Conservation (phyloP, 768 basidiomycete species). For the Coprinellus micaceus region DNA sequence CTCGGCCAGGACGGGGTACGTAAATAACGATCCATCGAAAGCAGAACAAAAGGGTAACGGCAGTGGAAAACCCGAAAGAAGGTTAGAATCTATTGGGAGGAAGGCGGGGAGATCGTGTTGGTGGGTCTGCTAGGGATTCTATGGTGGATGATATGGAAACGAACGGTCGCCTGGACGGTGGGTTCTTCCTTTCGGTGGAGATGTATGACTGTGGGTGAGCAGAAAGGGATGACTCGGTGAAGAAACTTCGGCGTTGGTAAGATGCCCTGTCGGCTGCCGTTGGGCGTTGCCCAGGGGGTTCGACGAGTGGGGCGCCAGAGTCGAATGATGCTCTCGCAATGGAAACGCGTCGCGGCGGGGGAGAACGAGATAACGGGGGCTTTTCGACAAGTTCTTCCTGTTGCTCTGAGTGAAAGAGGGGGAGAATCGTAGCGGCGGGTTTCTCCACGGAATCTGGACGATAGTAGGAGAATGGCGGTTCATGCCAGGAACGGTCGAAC, state of each 20-base stretch:
- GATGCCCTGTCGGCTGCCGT: too few relatives aligned
- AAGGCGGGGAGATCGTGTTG: background rate
- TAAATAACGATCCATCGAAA: background rate
- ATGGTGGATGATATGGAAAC: background rate
- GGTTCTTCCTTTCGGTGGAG: background rate
- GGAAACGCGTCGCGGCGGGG: background rate
- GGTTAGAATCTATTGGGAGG: too few relatives aligned
- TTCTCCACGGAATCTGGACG: background rate
- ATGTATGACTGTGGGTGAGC: background rate
- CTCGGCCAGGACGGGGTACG: background rate
- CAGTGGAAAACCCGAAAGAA: background rate
- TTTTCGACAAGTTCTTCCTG: background rate
- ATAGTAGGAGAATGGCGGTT: background rate
- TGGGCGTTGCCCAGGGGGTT: background rate
- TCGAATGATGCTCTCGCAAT: background rate
- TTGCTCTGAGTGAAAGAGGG: background rate
- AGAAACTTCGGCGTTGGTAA: background rate
- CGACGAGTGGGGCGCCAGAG: background rate
- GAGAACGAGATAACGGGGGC: background rate
- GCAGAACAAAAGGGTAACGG: too few relatives aligned
- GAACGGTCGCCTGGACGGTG: background rate
- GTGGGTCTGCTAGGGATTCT: background rate
- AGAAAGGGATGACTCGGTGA: background rate
- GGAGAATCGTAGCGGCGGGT: background rate
- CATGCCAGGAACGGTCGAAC: background rate